Evolutionary conservation across 805 yeast species (phyloP).

Genomic region (Cyberlindnera mycetangii): DNA sequence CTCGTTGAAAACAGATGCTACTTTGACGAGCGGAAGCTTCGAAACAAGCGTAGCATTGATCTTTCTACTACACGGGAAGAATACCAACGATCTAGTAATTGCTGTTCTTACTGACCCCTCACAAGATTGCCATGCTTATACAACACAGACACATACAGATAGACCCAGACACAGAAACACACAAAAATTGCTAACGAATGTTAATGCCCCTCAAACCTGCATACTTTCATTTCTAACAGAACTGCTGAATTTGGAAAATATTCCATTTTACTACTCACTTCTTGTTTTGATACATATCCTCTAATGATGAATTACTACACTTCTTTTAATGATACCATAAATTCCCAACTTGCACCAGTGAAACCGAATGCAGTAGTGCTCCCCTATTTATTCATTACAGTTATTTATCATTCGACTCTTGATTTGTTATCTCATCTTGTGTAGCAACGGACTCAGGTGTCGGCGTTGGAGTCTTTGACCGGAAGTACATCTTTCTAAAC

Average conservation of each 20-base stretch:
- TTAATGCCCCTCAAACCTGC: slow-evolving; percentile 8
- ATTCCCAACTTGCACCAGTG: background rate
- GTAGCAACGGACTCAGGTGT: slow-evolving; percentile 6
- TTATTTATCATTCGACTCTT: too few species aligned
- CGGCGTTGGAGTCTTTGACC: slow-evolving; percentile 16
- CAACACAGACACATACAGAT: background rate
- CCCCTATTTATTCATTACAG: too few species aligned
- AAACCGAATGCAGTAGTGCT: too few species aligned
- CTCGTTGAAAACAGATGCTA: slow-evolving; percentile 39
- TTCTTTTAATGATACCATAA: slow-evolving; percentile 2
- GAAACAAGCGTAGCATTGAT: slow-evolving; percentile 29
- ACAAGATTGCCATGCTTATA: background rate
- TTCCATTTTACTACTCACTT: background rate
- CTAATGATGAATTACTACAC: background rate
- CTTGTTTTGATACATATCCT: background rate
- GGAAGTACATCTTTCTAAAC: slow-evolving; percentile 29
- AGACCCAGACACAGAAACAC: background rate
- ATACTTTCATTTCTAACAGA: background rate
- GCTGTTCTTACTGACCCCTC: slow-evolving; percentile 24
- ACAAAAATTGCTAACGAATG: slow-evolving; percentile 7
- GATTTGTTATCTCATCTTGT: background rate
- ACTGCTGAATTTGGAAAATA: background rate
- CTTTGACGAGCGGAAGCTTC: slow-evolving; percentile 29
- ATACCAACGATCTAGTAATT: slow-evolving; percentile 20
- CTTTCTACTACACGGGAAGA: slow-evolving; percentile 26